These are phyloP conservation scores for Fagopyrum esculentum DNA, from an alignment of 148 eudicot species.

Conservation along the genomic window DNA sequence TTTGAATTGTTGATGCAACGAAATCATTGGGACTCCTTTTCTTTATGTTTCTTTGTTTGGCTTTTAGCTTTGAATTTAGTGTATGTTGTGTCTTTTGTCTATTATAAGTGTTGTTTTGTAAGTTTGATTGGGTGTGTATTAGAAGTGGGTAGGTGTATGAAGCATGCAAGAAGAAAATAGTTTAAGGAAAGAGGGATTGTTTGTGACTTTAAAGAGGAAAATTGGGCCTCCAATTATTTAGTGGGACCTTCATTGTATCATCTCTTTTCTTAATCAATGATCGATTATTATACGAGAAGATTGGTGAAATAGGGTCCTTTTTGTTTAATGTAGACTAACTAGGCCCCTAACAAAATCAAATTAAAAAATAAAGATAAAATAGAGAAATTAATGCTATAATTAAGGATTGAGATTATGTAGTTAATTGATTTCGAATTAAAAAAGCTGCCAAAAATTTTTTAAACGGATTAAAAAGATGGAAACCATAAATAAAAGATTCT, in stretches of 20 bases:
- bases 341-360: no score
- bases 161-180: neutral
- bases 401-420: no score
- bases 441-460: no score
- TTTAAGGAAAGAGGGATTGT: neutral
- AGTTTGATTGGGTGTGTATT: neutral
- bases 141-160: conserved; percentile 5
- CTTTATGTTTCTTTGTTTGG: neutral
- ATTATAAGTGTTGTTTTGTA: neutral
- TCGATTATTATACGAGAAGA: neutral
- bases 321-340: no score
- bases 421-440: no score
- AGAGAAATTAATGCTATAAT: no score
- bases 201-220: neutral
- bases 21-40: neutral
- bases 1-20: neutral
- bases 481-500: no score
- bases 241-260: neutral
- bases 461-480: no score
- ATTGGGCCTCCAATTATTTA: neutral
- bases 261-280: conserved; percentile 6
- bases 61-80: neutral
- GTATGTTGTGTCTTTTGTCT: neutral
- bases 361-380: no score
- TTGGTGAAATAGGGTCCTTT: no score